A percentile compares a stretch with the other conserved stretches of the same genome.
phyloP scores from a whole-genome alignment of 345 rosid genomes.

The Lenwebbia sp. region DNA sequence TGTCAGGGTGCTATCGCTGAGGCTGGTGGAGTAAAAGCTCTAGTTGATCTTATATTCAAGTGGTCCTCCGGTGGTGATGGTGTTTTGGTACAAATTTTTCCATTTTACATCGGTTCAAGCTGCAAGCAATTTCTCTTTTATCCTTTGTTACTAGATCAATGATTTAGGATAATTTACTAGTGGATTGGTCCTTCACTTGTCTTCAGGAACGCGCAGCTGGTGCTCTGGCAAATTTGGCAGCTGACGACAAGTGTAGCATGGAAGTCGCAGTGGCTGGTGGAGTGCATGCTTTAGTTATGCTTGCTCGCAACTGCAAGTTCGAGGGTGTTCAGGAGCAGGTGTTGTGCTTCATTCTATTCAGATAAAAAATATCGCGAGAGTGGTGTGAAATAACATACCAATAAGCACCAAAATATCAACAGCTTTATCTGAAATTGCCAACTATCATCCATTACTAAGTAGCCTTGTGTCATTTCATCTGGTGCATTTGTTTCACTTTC shows the following conservation, averaged over 20 bases:
- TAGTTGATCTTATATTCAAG: slow-evolving; percentile 67
- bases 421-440: background rate
- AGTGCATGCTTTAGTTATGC: slow-evolving; percentile 67
- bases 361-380: background rate
- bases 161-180: background rate
- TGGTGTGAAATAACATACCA: background rate
- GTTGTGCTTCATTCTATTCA: background rate
- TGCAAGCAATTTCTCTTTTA: background rate
- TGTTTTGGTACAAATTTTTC: slow-evolving; percentile 40
- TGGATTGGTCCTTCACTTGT: background rate
- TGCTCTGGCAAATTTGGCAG: slow-evolving; percentile 82
- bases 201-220: slow-evolving; percentile 85
- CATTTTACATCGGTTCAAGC: background rate
- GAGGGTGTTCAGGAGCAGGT: slow-evolving; percentile 91
- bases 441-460: background rate
- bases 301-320: slow-evolving; percentile 72
- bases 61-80: slow-evolving; percentile 78
- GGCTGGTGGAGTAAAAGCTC: slow-evolving; percentile 76
- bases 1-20: slow-evolving; percentile 61
- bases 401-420: background rate
- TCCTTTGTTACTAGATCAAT: background rate
- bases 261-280: slow-evolving; percentile 73
- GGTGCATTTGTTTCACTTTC: background rate
- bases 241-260: slow-evolving; percentile 79
- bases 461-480: background rate